phyloP scores from a whole-genome alignment of 2,329 filamentous ascomycete genomes.

The Magnaporthiopsis rhizophila region DNA sequence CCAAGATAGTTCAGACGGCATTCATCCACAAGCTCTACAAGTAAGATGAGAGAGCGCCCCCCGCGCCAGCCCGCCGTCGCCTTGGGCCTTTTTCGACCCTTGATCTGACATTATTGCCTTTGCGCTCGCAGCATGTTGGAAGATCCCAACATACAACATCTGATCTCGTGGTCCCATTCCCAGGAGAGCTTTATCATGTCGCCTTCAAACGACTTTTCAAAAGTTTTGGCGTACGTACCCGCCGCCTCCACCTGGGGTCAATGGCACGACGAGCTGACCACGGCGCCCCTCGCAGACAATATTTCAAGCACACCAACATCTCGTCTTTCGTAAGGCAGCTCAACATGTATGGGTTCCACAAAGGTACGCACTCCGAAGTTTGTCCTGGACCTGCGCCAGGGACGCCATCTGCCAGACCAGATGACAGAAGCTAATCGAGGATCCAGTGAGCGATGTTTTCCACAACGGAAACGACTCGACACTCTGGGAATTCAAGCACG shows the following conservation, averaged over 20 bases:
- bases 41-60: constrained; percentile 38
- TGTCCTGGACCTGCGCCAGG: background rate
- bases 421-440: background rate
- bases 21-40: constrained; percentile 99
- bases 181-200: constrained; percentile 99
- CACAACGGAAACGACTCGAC: constrained; percentile 91
- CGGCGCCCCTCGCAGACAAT: constrained; percentile 57
- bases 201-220: constrained; percentile 93
- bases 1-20: constrained; percentile 95
- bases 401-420: background rate
- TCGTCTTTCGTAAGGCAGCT: constrained; percentile 96
- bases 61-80: background rate
- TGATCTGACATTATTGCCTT: background rate
- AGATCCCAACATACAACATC: constrained; percentile 82
- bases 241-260: background rate
- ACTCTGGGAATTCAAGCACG: constrained; percentile 98
- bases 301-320: constrained; percentile 99
- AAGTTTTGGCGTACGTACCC: constrained; percentile 80
- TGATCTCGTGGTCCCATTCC: constrained; percentile 91
- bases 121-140: constrained; percentile 73
- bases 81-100: background rate
- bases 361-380: constrained; percentile 52
- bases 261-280: background rate
- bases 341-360: constrained; percentile 99
- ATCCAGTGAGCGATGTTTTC: constrained; percentile 94